Percentiles rank a stretch among this genome's conserved stretches.
phyloP scores from a whole-genome alignment of 352 stramenopile genomes.

The Phytophthora citrophthora region DNA sequence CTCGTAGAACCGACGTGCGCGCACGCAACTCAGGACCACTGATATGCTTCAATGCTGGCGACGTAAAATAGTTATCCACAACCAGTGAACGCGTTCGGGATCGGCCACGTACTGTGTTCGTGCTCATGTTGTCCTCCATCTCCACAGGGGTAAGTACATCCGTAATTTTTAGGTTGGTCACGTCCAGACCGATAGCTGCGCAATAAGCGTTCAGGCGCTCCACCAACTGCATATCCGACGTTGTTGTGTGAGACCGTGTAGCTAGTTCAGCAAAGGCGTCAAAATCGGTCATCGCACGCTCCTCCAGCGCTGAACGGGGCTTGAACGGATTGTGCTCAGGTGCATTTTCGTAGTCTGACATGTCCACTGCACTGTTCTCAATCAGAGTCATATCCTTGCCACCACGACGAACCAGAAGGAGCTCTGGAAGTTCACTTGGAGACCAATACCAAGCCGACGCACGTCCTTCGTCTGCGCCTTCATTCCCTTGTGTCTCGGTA shows the following conservation, averaged over 20 bases:
- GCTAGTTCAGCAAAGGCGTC: conserved; percentile 69
- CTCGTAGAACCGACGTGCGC: conserved; percentile 90
- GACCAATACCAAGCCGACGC: conserved; percentile 97
- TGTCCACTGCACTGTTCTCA: conserved; percentile 76
- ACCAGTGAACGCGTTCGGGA: conserved; percentile 56
- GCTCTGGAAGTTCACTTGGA: conserved; percentile 89
- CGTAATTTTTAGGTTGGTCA: conserved; percentile 76
- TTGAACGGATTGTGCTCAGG: conserved; percentile 49
- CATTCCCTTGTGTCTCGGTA: conserved; percentile 96
- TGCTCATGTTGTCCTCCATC: conserved; percentile 9
- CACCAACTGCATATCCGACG: conserved; percentile 87
- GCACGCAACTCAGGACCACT: conserved; percentile 85
- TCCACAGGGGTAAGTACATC: conserved; percentile 61
- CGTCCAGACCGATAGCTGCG: conserved; percentile 79
- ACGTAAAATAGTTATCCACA: conserved; percentile 76
- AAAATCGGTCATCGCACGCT: conserved; percentile 53
- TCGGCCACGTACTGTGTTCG: conserved; percentile 14
- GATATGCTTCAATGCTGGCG: conserved; percentile 64
- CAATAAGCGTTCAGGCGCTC: conserved; percentile 86
- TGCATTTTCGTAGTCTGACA: conserved; percentile 50
- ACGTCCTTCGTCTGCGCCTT: conserved; percentile 93
- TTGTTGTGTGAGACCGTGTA: conserved; percentile 59
- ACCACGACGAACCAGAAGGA: conserved; percentile 80
- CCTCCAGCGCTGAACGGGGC: conserved; percentile 56
- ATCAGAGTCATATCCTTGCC: conserved; percentile 90